Evolutionary conservation across 192 early-diverging fungal species (phyloP), one percentile per base, ranked within the genome.

Genomic region (Helicostylum pulchrum): DNA sequence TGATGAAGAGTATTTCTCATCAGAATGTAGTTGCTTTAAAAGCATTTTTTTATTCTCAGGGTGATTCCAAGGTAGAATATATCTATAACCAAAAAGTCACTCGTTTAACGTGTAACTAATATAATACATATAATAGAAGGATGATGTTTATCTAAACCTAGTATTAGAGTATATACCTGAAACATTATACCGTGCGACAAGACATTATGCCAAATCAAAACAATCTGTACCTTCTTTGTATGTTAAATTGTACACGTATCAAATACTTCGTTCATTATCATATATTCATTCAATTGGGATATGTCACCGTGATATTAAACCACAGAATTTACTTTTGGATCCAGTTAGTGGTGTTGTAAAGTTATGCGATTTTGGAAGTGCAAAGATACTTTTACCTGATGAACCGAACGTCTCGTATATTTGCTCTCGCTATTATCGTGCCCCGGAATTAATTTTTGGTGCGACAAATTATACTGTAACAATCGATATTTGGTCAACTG

Each of bases 361-460:
- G 71, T 81, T 98, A 53, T 96, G 94, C 74, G 96, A 98, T 76
- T 98, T 98, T 80, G 96, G 96, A 56, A 89, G 88, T 62, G 96
- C 96, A 43, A 98, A 98, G 80, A 91, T 92, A 12, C 83, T 98
- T 45, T 77, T 95, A 8, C 83, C 89, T 14, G 94, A 90, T 34
- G 96, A 98, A 77, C 93, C 96, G 48, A 98, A 98, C 78, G 94
- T 98, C 48, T 89, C 92, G 52, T 94, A 96, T 78, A 96, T 96
- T 52, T 96, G 94, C 79, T 96, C 94, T 49, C 84, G 94, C 63
- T 96, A 96, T 76, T 96, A 96, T 80, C 81, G 94, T 36, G 94
- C 94, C 1, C 94, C 94, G 5, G 94, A 96, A 82, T 83, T 96
- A 53, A 96, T 96, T 65, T 96, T 96, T 81, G 93, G 92, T 42